Evolutionary conservation across 1,284 basidiomycete species (phyloP), one percentile per base, ranked within the genome.

Genomic region (Melampsora abietis-canadensis): DNA sequence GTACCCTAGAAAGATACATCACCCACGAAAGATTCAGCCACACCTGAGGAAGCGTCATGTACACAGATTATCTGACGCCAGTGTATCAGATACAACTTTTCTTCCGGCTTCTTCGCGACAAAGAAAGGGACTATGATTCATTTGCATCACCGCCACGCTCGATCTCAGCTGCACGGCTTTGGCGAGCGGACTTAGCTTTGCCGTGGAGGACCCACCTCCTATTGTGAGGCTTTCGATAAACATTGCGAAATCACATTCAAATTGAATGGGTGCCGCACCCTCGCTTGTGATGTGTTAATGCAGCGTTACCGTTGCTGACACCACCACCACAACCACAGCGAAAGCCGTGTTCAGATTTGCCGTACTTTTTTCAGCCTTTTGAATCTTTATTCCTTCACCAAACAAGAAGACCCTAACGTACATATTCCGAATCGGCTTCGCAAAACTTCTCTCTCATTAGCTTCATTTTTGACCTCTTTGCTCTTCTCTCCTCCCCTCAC

Each of bases 401-500:
- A 74, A 66, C 46, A 66, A 27, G 64, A 66, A 66, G 51, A 66
- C 62, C 69, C 51, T 60, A 66, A 61, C 47, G 40, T 72, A 62
- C 63, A 60, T 66, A 4, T 57, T 69, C 68, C 59, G 37, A 74
- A 30, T 74, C 54, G 72, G 54, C 57, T 66, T 74, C 69, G 14
- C 10, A 47, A 60, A 60, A 63, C 61, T 72, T 72, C 69, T 46
- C 17, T 19, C 14, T 62, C 3, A 30, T n/a, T 65, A 65, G 40
- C 24, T 46, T 65, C 15, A 37, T 47, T 24, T 24, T 65, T n/a
- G 24, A 44, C 63, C 21, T 44, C 63, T 65, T 65, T 65, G 21
- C 40, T 46, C 40, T 65, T 65, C 31, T 37, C 34, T 15, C 24
- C 46, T 72, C 37, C 51, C 61, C 19, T 40, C 48, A 72, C 46